Percentiles rank a stretch among this genome's conserved stretches.
These are phyloP conservation scores for Fusarium fujikuroi DNA, from an alignment of 2,329 filamentous ascomycete species.

Conservation along the genomic window DNA sequence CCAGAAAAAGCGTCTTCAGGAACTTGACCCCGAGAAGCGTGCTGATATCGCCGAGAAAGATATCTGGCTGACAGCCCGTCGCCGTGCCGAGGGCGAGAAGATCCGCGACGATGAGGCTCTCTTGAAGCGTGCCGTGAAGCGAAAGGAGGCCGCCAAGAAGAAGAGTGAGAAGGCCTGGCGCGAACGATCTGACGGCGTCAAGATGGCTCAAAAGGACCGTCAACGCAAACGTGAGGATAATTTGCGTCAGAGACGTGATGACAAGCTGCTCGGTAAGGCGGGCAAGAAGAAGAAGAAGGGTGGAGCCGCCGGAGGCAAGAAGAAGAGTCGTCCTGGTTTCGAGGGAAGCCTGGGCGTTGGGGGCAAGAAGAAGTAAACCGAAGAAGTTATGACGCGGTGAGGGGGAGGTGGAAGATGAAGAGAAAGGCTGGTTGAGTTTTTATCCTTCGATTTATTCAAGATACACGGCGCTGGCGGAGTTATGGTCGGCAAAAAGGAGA, in stretches of 20 bases:
- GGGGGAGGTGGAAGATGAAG: conserved; percentile 7
- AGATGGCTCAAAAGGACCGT: conserved; percentile 79
- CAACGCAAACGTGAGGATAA: conserved; percentile 87
- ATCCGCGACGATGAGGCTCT: conserved; percentile 86
- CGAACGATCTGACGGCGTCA: conserved; percentile 76
- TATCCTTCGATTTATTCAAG: conserved; percentile 31
- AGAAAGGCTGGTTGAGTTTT: conserved; percentile 25
- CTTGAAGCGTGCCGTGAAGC: conserved; percentile 94
- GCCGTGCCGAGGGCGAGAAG: conserved; percentile 88
- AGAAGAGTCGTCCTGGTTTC: conserved; percentile 71
- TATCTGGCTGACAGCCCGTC: conserved; percentile 89
- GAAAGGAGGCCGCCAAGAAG: conserved; percentile 88
- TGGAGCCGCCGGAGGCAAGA: conserved; percentile 48
- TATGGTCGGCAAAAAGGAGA: conserved; percentile 32
- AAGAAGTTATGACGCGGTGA: neutral
- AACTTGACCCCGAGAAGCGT: conserved; percentile 81
- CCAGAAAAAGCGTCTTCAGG: conserved; percentile 82
- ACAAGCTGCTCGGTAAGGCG: conserved; percentile 70
- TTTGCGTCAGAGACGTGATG: conserved; percentile 77
- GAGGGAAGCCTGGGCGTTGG: conserved; percentile 73
- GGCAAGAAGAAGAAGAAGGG: conserved; percentile 66
- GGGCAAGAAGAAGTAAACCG: conserved; percentile 58
- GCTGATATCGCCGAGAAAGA: conserved; percentile 94
- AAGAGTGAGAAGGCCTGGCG: conserved; percentile 93
- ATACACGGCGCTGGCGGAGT: conserved; percentile 43